Conservation (phyloP, 2,329 filamentous ascomycete species). For the Tympanopsis confertula region DNA sequence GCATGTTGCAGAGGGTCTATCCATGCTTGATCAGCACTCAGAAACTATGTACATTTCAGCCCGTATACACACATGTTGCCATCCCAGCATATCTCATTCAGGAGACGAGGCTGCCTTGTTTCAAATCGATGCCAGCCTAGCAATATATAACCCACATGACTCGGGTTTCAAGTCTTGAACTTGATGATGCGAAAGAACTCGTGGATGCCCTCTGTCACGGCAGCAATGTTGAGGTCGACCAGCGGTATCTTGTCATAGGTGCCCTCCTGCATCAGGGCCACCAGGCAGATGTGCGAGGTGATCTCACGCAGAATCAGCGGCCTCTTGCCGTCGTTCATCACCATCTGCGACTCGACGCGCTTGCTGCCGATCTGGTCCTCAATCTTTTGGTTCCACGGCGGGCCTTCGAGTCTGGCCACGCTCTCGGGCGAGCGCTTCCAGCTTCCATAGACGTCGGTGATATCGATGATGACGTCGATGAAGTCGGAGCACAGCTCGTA, state of each 20-base stretch:
- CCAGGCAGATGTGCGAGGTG: constrained; percentile 65
- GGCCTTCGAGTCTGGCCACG: constrained; percentile 41
- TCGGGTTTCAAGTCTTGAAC: constrained; percentile 26
- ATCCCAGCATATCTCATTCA: no score
- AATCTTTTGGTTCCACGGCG: constrained; percentile 47
- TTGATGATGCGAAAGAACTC: constrained; percentile 70
- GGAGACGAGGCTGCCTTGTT: no score
- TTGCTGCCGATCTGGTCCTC: constrained; percentile 56
- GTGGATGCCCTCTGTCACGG: constrained; percentile 66
- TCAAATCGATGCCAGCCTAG: no score
- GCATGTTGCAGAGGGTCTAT: no score
- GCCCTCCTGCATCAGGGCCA: constrained; percentile 78
- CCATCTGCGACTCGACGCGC: constrained; percentile 57
- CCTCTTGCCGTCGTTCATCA: constrained; percentile 50
- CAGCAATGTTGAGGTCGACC: constrained; percentile 78
- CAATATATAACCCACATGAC: no score
- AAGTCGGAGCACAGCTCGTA: constrained; percentile 99
- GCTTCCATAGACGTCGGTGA: constrained; percentile 83
- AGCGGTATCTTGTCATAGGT: constrained; percentile 74
- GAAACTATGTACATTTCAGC: no score
- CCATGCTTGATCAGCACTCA: no score
- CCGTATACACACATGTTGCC: no score
- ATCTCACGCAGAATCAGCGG: constrained; percentile 61
- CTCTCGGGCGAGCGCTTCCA: constrained; percentile 50
- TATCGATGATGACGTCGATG: constrained; percentile 95